Conservation (phyloP, 2,329 filamentous ascomycete species). For the Fusarium bactridioides region DNA sequence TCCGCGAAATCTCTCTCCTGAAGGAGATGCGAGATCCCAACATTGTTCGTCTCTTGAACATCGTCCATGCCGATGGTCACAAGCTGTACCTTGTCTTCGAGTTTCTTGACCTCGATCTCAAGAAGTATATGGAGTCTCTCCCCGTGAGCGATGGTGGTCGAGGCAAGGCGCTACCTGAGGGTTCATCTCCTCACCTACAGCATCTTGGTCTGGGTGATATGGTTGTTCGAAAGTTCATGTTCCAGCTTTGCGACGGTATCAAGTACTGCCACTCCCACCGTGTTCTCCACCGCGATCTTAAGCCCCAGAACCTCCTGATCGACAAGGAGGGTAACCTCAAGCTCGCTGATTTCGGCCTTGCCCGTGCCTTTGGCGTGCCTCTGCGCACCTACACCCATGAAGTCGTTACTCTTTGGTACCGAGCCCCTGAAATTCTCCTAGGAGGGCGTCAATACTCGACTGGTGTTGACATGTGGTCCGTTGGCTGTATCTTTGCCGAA, state of each 20-base stretch:
- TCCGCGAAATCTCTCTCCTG: conserved; percentile 91
- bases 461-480: conserved; percentile 95
- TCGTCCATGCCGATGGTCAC: conserved; percentile 92
- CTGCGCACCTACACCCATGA: conserved; percentile 93
- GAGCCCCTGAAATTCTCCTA: conserved; percentile 87
- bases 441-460: conserved; percentile 93
- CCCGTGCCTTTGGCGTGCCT: conserved; percentile 89
- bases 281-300: conserved; percentile 86
- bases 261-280: conserved; percentile 90
- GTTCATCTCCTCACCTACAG: conserved; percentile 69
- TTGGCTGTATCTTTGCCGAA: conserved; percentile 93
- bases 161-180: conserved; percentile 84
- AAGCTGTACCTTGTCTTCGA: conserved; percentile 95
- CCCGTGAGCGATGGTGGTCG: conserved; percentile 85
- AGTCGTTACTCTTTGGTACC: conserved; percentile 94
- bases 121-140: conserved; percentile 95
- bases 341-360: conserved; percentile 88
- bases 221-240: conserved; percentile 94
- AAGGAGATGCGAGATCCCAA: conserved; percentile 95
- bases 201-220: conserved; percentile 76
- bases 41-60: conserved; percentile 88
- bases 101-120: conserved; percentile 89
- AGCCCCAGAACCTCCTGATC: conserved; percentile 90
- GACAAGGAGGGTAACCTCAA: conserved; percentile 88
- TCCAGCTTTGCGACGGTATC: conserved; percentile 83